A percentile compares a stretch with the other conserved stretches of the same genome.
Evolutionary conservation across 1,284 basidiomycete species (phyloP).

Genomic region (Boletus holoroseus): DNA sequence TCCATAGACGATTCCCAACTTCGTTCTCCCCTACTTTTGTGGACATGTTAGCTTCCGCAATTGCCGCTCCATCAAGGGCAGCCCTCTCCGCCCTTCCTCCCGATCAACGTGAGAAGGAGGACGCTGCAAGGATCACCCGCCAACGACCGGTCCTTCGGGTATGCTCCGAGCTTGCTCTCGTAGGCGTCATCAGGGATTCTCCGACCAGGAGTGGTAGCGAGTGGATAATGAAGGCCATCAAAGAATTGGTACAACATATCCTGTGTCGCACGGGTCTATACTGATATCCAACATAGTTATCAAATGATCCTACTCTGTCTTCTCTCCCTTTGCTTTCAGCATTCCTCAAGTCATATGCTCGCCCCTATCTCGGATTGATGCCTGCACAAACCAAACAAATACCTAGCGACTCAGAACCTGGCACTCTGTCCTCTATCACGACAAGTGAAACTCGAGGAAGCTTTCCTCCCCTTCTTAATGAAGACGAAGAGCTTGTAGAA

Average conservation of each 20-base stretch:
- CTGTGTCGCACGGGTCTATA: neutral
- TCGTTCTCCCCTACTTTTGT: slow-evolving; percentile 74
- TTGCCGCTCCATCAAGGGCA: slow-evolving; percentile 60
- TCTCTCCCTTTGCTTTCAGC: slow-evolving; percentile 81
- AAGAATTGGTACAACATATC: slow-evolving; percentile 64
- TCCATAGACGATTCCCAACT: slow-evolving; percentile 84
- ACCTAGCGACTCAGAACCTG: slow-evolving; percentile 47
- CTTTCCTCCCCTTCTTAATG: slow-evolving; percentile 43
- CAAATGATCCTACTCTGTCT: slow-evolving; percentile 79
- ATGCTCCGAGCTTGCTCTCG: slow-evolving; percentile 84
- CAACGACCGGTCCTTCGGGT: slow-evolving; percentile 85
- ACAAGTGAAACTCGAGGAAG: slow-evolving; percentile 36
- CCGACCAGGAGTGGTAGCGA: slow-evolving; percentile 69
- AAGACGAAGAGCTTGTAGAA: slow-evolving; percentile 74
- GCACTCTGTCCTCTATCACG: slow-evolving; percentile 45
- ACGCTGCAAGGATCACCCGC: slow-evolving; percentile 69
- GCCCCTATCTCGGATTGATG: slow-evolving; percentile 72
- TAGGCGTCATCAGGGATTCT: slow-evolving; percentile 73
- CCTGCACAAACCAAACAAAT: slow-evolving; percentile 56
- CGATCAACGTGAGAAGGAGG: slow-evolving; percentile 94
- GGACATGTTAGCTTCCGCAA: slow-evolving; percentile 56
- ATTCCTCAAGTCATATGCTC: slow-evolving; percentile 80
- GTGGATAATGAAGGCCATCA: slow-evolving; percentile 79
- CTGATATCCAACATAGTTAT: slow-evolving; percentile 50
- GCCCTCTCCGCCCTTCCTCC: slow-evolving; percentile 54